Conservation (phyloP, 108 stramenopile genomes). For the Stephanodiscus triporus region DNA sequence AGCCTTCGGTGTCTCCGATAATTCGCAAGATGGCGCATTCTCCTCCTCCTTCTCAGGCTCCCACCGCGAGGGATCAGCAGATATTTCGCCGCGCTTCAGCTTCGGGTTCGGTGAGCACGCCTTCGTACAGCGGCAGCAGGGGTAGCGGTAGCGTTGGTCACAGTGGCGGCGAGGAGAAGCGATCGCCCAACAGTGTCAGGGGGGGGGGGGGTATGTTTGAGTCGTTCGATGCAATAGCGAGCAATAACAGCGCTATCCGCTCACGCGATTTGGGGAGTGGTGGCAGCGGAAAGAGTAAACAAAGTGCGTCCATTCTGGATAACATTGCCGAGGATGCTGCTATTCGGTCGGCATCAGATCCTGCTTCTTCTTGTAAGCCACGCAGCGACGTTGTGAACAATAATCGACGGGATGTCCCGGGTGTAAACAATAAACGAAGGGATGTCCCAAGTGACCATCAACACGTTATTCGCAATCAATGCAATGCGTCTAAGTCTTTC, state of each 20-base stretch:
- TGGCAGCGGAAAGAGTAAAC: neutral
- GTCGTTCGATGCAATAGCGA: slow-evolving; percentile 17
- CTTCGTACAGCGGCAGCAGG: neutral
- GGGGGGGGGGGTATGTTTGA: slow-evolving; percentile 2
- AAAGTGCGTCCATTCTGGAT: neutral
- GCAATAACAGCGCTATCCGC: no score
- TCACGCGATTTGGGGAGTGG: no score
- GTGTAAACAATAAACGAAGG: neutral
- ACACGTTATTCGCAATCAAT: neutral
- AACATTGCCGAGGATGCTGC: slow-evolving; percentile 11
- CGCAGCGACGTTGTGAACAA: neutral
- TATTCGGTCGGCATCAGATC: neutral
- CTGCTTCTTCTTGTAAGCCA: neutral
- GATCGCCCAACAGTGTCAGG: neutral
- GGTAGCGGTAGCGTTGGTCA: neutral
- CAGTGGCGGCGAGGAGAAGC: neutral
- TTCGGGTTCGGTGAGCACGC: slow-evolving; percentile 4
- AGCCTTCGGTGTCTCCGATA: neutral
- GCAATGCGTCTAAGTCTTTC: neutral
- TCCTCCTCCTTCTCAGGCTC: neutral
- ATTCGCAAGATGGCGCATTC: neutral
- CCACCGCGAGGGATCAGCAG: slow-evolving; percentile 22
- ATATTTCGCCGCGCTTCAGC: slow-evolving; percentile 21
- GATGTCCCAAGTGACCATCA: neutral
- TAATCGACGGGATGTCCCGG: slow-evolving; percentile 1